Conservation (phyloP, 176 grass and related monocot genomes). For the Cocos nucifera region DNA sequence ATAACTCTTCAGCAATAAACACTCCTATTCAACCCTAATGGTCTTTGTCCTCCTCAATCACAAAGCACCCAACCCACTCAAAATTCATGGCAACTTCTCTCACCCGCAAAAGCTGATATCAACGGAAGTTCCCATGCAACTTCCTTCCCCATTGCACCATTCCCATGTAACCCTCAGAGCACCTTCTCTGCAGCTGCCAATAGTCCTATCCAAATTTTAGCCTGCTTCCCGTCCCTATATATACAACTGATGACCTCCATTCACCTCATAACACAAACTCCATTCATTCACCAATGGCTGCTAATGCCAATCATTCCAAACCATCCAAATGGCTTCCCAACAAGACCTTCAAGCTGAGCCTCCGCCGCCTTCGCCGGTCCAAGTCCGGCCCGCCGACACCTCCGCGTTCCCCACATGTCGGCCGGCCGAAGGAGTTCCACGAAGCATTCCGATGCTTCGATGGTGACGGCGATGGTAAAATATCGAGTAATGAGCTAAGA, state of each 20-base stretch:
- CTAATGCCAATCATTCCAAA: neutral
- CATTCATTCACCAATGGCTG: neutral
- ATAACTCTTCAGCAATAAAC: too few relatives aligned
- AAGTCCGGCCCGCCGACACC: neutral
- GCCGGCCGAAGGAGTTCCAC: neutral
- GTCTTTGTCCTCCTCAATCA: neutral
- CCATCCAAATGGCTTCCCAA: constrained; percentile 12
- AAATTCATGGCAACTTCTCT: constrained; percentile 14
- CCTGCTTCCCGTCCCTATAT: neutral
- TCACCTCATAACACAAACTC: neutral
- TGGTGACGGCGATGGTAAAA: constrained; percentile 6
- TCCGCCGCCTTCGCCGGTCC: neutral
- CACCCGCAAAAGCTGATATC: neutral
- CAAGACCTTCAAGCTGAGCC: neutral
- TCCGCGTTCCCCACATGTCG: neutral
- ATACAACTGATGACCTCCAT: too few relatives aligned
- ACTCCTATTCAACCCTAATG: neutral
- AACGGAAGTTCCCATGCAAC: constrained; percentile 3
- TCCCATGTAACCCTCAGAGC: neutral
- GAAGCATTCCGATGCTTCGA: constrained; percentile 7
- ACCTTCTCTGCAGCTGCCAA: neutral
- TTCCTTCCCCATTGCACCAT: neutral
- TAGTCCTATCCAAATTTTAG: too few relatives aligned
- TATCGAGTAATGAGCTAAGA: constrained; percentile 10
- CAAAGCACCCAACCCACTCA: neutral